These are phyloP conservation scores for Phytophthora pluvialis DNA, from an alignment of 352 stramenopile genomes.

Conservation along the genomic window DNA sequence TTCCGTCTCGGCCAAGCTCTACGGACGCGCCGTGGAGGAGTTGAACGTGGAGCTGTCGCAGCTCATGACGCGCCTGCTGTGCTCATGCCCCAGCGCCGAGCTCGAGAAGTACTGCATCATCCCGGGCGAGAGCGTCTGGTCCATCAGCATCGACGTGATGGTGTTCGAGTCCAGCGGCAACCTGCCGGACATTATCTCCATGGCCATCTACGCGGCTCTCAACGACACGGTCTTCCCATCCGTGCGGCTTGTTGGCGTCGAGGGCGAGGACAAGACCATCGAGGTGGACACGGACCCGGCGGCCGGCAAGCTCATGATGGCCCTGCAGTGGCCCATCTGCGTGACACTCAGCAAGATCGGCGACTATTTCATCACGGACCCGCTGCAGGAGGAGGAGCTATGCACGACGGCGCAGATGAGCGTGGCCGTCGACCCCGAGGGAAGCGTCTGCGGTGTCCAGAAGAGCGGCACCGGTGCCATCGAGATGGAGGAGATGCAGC, in stretches of 20 bases:
- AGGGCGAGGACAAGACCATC: slow-evolving; percentile 78
- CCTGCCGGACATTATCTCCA: slow-evolving; percentile 75
- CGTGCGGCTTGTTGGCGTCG: slow-evolving; percentile 73
- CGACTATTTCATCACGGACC: slow-evolving; percentile 70
- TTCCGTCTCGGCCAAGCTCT: slow-evolving; percentile 77
- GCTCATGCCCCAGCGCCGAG: slow-evolving; percentile 56
- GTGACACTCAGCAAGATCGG: slow-evolving; percentile 81
- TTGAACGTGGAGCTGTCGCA: slow-evolving; percentile 83
- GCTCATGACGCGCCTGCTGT: slow-evolving; percentile 74
- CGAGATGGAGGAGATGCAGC: slow-evolving; percentile 79
- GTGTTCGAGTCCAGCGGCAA: slow-evolving; percentile 84
- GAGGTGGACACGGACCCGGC: slow-evolving; percentile 80
- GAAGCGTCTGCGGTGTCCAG: slow-evolving; percentile 73
- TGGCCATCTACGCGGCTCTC: slow-evolving; percentile 82
- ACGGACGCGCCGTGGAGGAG: slow-evolving; percentile 73
- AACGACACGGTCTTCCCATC: slow-evolving; percentile 80
- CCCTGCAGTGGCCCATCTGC: slow-evolving; percentile 69
- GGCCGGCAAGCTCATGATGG: slow-evolving; percentile 58
- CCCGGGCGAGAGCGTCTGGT: slow-evolving; percentile 76
- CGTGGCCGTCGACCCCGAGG: slow-evolving; percentile 66
- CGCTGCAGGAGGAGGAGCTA: slow-evolving; percentile 78
- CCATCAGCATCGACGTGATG: slow-evolving; percentile 75
- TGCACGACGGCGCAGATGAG: slow-evolving; percentile 79
- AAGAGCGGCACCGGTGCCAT: slow-evolving; percentile 76
- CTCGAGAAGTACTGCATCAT: slow-evolving; percentile 73